Evolutionary conservation across 805 yeast species (phyloP).

Genomic region (Priceomyces haplophilus): DNA sequence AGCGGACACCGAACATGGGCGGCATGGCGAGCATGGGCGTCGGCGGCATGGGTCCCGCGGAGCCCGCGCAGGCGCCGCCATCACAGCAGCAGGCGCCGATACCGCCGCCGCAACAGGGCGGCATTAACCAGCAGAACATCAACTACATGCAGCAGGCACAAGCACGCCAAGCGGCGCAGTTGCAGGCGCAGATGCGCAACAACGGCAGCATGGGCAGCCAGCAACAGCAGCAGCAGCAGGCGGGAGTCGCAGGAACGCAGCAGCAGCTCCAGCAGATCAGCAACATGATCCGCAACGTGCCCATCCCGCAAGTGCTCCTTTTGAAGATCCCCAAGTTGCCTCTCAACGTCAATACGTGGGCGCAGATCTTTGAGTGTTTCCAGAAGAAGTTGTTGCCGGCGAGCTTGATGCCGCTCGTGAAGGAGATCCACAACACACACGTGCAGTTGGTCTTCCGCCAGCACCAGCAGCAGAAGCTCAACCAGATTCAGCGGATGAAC

Average conservation of each 20-base stretch:
- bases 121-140: conserved; percentile 18
- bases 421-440: conserved; percentile 66
- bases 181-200: conserved; percentile 25
- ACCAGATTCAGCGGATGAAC: conserved; percentile 18
- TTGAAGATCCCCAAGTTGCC: conserved; percentile 74
- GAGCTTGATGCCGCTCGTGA: conserved; percentile 55
- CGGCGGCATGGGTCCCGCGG: conserved; percentile 15
- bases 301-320: conserved; percentile 68
- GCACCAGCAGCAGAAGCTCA: conserved; percentile 43
- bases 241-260: conserved; percentile 15
- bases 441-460: conserved; percentile 53
- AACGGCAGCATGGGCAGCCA: conserved; percentile 10
- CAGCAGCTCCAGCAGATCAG: conserved; percentile 40
- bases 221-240: conserved; percentile 16
- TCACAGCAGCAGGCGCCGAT: conserved; percentile 26
- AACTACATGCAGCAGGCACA: conserved; percentile 42
- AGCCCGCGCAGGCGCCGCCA: conserved; percentile 16
- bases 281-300: conserved; percentile 54
- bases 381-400: conserved; percentile 58
- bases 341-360: conserved; percentile 77
- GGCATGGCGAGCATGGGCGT: conserved; percentile 15
- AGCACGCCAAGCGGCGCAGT: conserved; percentile 49
- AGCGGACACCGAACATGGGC: conserved; percentile 11
- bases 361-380: conserved; percentile 63
- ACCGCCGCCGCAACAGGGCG: conserved; percentile 31